Evolutionary conservation across 2,329 filamentous ascomycete genomes (phyloP).

Genomic region (Aspergillus costaricaensis): DNA sequence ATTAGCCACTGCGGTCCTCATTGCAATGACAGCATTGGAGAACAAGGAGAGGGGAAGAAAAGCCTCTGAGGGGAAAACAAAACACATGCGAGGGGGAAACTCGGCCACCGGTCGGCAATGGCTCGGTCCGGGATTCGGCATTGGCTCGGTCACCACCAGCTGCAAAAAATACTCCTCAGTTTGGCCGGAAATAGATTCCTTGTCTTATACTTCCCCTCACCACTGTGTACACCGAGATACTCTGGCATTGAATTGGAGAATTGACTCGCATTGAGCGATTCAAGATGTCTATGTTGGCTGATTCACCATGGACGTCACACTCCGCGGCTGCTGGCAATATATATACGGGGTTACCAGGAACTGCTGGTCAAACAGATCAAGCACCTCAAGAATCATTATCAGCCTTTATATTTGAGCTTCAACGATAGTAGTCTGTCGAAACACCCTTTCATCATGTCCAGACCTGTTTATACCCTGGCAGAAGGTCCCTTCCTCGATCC

Average conservation of each 20-base stretch:
- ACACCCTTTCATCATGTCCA: constrained; percentile 8
- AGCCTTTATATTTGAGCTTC: too few relatives aligned
- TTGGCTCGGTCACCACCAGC: neutral
- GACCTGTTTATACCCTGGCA: constrained; percentile 29
- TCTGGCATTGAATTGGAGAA: neutral
- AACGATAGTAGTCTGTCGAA: neutral
- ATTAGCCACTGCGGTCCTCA: too few relatives aligned
- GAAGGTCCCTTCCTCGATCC: constrained; percentile 24
- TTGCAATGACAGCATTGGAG: neutral
- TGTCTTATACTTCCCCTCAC: neutral
- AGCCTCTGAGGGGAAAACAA: neutral
- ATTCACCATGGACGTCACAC: too few relatives aligned
- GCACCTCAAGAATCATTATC: too few relatives aligned
- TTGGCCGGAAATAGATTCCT: neutral
- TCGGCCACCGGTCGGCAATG: neutral
- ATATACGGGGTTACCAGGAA: too few relatives aligned
- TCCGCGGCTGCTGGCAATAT: too few relatives aligned
- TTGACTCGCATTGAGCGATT: too few relatives aligned
- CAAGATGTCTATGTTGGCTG: too few relatives aligned
- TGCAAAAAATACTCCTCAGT: neutral
- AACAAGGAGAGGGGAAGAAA: neutral
- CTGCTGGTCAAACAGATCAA: too few relatives aligned
- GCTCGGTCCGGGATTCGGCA: neutral
- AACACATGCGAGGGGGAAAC: neutral
- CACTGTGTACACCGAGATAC: neutral